These are phyloP conservation scores for Musa troglodytarum DNA, from an alignment of 176 grass and related monocot genomes.

Conservation along the genomic window DNA sequence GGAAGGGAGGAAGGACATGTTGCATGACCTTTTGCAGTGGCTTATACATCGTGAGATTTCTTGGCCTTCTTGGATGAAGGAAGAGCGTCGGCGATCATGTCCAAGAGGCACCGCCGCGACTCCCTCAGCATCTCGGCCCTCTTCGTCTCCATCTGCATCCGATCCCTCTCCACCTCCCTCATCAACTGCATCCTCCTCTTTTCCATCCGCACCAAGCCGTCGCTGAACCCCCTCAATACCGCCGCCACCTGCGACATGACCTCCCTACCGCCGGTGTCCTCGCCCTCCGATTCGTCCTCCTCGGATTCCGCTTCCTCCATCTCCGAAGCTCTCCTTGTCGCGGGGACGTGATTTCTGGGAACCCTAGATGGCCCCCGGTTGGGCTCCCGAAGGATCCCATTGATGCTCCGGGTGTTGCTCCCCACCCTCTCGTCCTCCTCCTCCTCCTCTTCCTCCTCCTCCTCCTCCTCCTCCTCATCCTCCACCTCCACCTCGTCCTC, in stretches of 20 bases:
- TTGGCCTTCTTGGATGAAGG: slow-evolving; percentile 53
- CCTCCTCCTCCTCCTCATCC: slow-evolving; percentile 28
- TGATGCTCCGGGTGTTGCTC: slow-evolving; percentile 68
- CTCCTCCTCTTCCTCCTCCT: too few species aligned
- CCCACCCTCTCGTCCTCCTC: slow-evolving; percentile 19
- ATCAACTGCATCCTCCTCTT: slow-evolving; percentile 63
- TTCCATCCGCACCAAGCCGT: slow-evolving; percentile 58
- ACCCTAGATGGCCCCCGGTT: slow-evolving; percentile 19
- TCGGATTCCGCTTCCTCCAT: slow-evolving; percentile 26
- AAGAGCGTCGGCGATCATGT: slow-evolving; percentile 28
- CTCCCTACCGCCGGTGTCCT: neutral
- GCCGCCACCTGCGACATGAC: slow-evolving; percentile 26
- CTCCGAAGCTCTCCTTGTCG: slow-evolving; percentile 40
- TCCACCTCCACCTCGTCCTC: slow-evolving; percentile 19
- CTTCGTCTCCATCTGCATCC: slow-evolving; percentile 67
- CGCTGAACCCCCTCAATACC: slow-evolving; percentile 58
- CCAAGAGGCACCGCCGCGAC: slow-evolving; percentile 43
- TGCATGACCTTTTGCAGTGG: slow-evolving; percentile 13
- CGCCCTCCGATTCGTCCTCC: slow-evolving; percentile 14
- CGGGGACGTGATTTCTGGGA: slow-evolving; percentile 31
- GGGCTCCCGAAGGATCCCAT: slow-evolving; percentile 53
- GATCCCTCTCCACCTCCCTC: slow-evolving; percentile 65
- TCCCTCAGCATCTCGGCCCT: slow-evolving; percentile 56
- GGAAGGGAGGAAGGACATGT: neutral
- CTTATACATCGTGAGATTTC: slow-evolving; percentile 32